Percentiles rank a stretch among this genome's conserved stretches.
phyloP scores from a whole-genome alignment of 257 asterid genomes.

The Salvia rosmarinus region DNA sequence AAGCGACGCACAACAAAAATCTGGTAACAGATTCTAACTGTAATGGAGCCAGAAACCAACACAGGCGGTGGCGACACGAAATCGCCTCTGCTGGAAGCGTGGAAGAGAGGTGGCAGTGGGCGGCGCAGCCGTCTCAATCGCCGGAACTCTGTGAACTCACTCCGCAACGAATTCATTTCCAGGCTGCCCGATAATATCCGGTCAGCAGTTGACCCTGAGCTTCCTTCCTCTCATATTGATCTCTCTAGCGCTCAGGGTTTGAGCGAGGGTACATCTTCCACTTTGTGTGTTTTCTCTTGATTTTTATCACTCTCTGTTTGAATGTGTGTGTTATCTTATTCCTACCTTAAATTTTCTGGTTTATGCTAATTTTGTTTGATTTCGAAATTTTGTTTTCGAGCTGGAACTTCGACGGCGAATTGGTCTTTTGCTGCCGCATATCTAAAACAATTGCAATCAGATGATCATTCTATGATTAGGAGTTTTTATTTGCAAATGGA shows the following conservation, averaged over 20 bases:
- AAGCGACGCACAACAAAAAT: background rate
- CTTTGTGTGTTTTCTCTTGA: background rate
- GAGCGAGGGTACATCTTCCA: slow-evolving; percentile 49
- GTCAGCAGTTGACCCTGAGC: slow-evolving; percentile 64
- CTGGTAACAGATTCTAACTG: slow-evolving; percentile 9
- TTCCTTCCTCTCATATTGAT: slow-evolving; percentile 43
- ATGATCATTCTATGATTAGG: background rate
- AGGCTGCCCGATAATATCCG: slow-evolving; percentile 73
- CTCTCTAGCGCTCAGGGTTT: slow-evolving; percentile 52
- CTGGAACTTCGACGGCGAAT: background rate
- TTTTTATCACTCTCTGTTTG: background rate
- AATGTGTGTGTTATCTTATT: background rate
- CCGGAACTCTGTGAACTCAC: slow-evolving; percentile 64
- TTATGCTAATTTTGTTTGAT: background rate
- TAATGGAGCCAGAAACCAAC: slow-evolving; percentile 40
- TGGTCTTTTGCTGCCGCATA: background rate
- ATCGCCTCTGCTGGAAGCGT: slow-evolving; percentile 53
- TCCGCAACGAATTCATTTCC: slow-evolving; percentile 60
- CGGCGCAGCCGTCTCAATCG: slow-evolving; percentile 62
- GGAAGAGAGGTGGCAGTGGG: slow-evolving; percentile 46
- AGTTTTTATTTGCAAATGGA: slow-evolving; percentile 3
- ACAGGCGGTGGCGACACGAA: slow-evolving; percentile 34
- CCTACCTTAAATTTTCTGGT: background rate
- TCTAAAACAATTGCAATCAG: background rate
- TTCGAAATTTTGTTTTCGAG: background rate